phyloP scores from a whole-genome alignment of 2,329 filamentous ascomycete genomes.

The Clonostachys solani region DNA sequence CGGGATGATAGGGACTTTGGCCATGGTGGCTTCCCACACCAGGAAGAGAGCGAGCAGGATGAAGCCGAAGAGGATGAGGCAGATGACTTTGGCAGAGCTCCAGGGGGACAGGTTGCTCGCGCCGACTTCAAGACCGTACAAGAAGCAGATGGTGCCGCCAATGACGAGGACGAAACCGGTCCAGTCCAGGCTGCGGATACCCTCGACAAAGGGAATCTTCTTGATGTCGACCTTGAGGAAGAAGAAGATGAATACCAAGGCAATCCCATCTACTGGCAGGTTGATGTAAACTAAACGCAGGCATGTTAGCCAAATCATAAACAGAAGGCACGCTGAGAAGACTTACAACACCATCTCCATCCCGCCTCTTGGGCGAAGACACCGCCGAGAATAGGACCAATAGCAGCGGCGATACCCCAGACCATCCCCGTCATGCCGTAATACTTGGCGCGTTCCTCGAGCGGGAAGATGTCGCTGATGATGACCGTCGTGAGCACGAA shows the following conservation, averaged over 20 bases:
- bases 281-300: slow-evolving; percentile 34
- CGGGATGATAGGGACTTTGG: slow-evolving; percentile 54
- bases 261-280: slow-evolving; percentile 28
- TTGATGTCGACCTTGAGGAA: slow-evolving; percentile 51
- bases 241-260: slow-evolving; percentile 21
- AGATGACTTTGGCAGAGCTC: slow-evolving; percentile 45
- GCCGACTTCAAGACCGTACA: slow-evolving; percentile 57
- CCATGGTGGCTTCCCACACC: slow-evolving; percentile 48
- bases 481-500: slow-evolving; percentile 27
- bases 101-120: slow-evolving; percentile 44
- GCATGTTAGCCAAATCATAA: slow-evolving; percentile 53
- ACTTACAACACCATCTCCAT: slow-evolving; percentile 45
- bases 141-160: slow-evolving; percentile 51
- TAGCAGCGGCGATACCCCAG: slow-evolving; percentile 47
- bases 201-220: slow-evolving; percentile 45
- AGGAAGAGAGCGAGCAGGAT: slow-evolving; percentile 36
- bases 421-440: slow-evolving; percentile 54
- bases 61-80: slow-evolving; percentile 46
- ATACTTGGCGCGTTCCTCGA: slow-evolving; percentile 27
- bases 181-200: slow-evolving; percentile 47
- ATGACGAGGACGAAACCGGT: slow-evolving; percentile 50
- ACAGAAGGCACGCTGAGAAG: slow-evolving; percentile 34
- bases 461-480: slow-evolving; percentile 28
- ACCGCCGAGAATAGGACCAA: slow-evolving; percentile 44
- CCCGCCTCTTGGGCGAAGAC: slow-evolving; percentile 40